These are phyloP conservation scores for Drechslera avenae DNA, from an alignment of 2,329 filamentous ascomycete species.

Conservation along the genomic window DNA sequence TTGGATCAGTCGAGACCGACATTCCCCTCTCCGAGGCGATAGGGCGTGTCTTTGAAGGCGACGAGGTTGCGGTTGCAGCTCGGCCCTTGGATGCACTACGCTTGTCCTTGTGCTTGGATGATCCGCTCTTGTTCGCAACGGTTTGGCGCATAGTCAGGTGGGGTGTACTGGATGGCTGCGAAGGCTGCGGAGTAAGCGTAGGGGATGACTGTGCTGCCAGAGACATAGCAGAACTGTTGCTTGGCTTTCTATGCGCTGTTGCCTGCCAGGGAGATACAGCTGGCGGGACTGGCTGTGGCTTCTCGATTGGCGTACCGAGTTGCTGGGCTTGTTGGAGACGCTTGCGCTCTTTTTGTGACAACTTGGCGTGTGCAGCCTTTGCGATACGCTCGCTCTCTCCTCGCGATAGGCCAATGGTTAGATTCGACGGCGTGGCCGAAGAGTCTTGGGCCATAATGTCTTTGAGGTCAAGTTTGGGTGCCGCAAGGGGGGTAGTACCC, in stretches of 20 bases:
- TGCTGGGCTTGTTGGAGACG: slow-evolving; percentile 52
- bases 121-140: slow-evolving; percentile 47
- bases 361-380: slow-evolving; percentile 58
- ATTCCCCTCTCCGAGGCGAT: slow-evolving; percentile 40
- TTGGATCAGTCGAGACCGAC: slow-evolving; percentile 42
- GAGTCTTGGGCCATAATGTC: slow-evolving; percentile 74
- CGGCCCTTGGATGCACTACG: slow-evolving; percentile 19
- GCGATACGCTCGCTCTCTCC: slow-evolving; percentile 48
- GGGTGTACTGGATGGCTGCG: slow-evolving; percentile 47
- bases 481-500: slow-evolving; percentile 60
- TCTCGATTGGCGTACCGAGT: slow-evolving; percentile 34
- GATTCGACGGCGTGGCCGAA: slow-evolving; percentile 55
- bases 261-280: slow-evolving; percentile 45
- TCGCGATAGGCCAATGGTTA: slow-evolving; percentile 58
- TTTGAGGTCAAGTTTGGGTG: slow-evolving; percentile 72
- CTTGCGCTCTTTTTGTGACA: slow-evolving; percentile 93
- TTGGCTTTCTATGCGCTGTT: slow-evolving; percentile 39
- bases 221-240: slow-evolving; percentile 20
- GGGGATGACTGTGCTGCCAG: slow-evolving; percentile 14
- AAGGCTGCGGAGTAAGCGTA: slow-evolving; percentile 23
- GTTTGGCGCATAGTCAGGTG: slow-evolving; percentile 68
- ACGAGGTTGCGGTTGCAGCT: slow-evolving; percentile 15
- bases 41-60: slow-evolving; percentile 35
- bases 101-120: slow-evolving; percentile 36
- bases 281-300: slow-evolving; percentile 37